These are phyloP conservation scores for Phallus indusiatus DNA, from an alignment of 768 basidiomycete genomes.

Conservation along the genomic window DNA sequence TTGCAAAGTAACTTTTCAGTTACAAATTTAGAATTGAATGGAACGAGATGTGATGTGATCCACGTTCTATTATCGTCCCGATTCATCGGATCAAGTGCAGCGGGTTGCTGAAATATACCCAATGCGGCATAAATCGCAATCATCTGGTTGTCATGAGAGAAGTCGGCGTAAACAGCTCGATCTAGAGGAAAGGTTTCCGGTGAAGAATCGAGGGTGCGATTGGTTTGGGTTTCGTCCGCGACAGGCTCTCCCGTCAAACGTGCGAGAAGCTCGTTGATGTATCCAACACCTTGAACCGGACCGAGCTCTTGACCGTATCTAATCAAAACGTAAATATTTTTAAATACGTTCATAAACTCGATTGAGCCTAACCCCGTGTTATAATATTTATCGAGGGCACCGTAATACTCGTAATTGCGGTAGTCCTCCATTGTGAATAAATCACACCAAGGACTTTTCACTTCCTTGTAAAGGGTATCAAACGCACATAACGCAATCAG, in stretches of 20 bases:
- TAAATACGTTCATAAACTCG: background rate
- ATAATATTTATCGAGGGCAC: slow-evolving; percentile 74
- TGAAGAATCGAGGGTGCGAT: slow-evolving; percentile 55
- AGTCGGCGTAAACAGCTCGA: slow-evolving; percentile 62
- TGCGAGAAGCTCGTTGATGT: slow-evolving; percentile 81
- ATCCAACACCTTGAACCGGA: slow-evolving; percentile 76
- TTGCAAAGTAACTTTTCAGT: slow-evolving; percentile 56
- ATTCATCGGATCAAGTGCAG: slow-evolving; percentile 17
- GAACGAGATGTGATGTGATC: slow-evolving; percentile 51
- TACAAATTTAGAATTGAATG: slow-evolving; percentile 69
- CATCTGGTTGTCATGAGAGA: slow-evolving; percentile 83
- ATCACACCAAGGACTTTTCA: slow-evolving; percentile 56
- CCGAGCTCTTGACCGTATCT: slow-evolving; percentile 66
- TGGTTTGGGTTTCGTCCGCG: slow-evolving; percentile 64
- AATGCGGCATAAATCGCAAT: slow-evolving; percentile 60
- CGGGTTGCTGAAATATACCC: slow-evolving; percentile 33
- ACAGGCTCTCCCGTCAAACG: slow-evolving; percentile 60
- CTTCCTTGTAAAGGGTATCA: slow-evolving; percentile 50
- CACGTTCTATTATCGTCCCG: slow-evolving; percentile 29
- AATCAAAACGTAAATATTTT: background rate
- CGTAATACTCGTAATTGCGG: slow-evolving; percentile 53
- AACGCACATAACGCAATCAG: slow-evolving; percentile 75
- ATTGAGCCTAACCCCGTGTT: slow-evolving; percentile 47
- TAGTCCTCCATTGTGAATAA: slow-evolving; percentile 64
- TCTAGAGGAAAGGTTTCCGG: slow-evolving; percentile 64